Evolutionary conservation across 106 monocot species (phyloP).

Genomic region (Xerophyta viscosa): DNA sequence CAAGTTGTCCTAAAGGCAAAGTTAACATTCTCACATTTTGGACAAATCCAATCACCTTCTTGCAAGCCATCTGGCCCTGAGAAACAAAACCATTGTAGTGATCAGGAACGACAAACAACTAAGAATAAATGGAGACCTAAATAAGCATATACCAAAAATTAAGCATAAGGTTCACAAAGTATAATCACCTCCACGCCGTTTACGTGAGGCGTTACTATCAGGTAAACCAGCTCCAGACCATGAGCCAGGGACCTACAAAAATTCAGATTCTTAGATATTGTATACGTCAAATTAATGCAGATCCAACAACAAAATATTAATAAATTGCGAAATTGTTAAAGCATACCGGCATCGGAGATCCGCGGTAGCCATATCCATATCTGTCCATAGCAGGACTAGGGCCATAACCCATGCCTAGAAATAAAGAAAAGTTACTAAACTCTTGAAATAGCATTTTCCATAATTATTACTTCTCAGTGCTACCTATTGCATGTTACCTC

Average conservation of each 20-base stretch:
- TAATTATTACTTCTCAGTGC: no score
- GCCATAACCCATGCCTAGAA: slow-evolving; percentile 43
- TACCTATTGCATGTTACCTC: slow-evolving; percentile 13
- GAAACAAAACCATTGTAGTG: not conserved
- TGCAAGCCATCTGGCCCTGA: slow-evolving; percentile 59
- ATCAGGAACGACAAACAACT: not conserved
- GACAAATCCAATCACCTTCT: slow-evolving; percentile 64
- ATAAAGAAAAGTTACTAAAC: not conserved
- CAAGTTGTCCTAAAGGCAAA: slow-evolving; percentile 57
- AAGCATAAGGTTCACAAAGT: not conserved
- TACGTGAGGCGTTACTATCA: slow-evolving; percentile 49
- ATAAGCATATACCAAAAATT: not conserved
- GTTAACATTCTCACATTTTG: slow-evolving; percentile 56
- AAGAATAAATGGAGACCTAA: not conserved
- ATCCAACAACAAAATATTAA: no score
- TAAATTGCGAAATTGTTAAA: no score
- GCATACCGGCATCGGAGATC: slow-evolving; percentile 58
- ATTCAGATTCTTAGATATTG: not conserved
- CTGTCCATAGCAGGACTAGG: slow-evolving; percentile 29
- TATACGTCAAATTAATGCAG: no score
- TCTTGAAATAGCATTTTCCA: no score
- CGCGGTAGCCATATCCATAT: slow-evolving; percentile 49
- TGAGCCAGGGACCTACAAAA: slow-evolving; percentile 26
- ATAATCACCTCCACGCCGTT: slow-evolving; percentile 55
- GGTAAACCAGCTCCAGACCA: slow-evolving; percentile 35